phyloP scores from a whole-genome alignment of 805 yeast genomes.

The Teunomyces gatunensis region DNA sequence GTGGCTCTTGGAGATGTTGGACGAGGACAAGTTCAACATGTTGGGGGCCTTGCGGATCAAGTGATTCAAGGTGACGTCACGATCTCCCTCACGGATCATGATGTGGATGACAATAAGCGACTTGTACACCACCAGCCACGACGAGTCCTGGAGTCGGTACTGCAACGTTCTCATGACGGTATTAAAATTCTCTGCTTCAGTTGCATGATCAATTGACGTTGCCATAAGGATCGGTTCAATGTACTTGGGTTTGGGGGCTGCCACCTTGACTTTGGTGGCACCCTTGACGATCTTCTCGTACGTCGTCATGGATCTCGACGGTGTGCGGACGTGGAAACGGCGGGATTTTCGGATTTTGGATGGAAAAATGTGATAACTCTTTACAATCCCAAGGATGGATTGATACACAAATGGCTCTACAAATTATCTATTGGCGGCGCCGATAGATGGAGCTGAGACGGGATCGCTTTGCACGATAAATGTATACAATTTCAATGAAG shows the following conservation, averaged over 20 bases:
- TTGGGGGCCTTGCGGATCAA: slow-evolving; percentile 46
- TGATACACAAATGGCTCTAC: background rate
- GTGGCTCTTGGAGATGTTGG: slow-evolving; percentile 37
- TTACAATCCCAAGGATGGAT: background rate
- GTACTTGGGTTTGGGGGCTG: slow-evolving; percentile 97
- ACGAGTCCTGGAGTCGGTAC: slow-evolving; percentile 64
- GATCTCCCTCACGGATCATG: slow-evolving; percentile 89
- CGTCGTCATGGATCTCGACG: slow-evolving; percentile 48
- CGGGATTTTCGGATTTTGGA: background rate
- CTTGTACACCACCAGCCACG: slow-evolving; percentile 92
- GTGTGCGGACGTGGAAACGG: background rate
- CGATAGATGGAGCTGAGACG: background rate
- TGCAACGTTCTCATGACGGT: slow-evolving; percentile 67
- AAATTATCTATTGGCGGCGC: background rate
- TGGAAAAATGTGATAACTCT: background rate
- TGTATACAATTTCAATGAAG: background rate
- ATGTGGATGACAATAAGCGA: slow-evolving; percentile 81
- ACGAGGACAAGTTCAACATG: slow-evolving; percentile 45
- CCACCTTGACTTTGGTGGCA: slow-evolving; percentile 57
- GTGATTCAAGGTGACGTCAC: slow-evolving; percentile 66
- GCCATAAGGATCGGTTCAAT: slow-evolving; percentile 86
- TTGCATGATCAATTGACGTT: slow-evolving; percentile 49
- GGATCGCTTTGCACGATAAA: background rate
- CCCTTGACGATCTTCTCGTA: slow-evolving; percentile 73
- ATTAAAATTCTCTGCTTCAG: slow-evolving; percentile 51